Evolutionary conservation across 495 filamentous ascomycete genomes (phyloP).

Genomic region (Hypomontagnella submonticulosa): DNA sequence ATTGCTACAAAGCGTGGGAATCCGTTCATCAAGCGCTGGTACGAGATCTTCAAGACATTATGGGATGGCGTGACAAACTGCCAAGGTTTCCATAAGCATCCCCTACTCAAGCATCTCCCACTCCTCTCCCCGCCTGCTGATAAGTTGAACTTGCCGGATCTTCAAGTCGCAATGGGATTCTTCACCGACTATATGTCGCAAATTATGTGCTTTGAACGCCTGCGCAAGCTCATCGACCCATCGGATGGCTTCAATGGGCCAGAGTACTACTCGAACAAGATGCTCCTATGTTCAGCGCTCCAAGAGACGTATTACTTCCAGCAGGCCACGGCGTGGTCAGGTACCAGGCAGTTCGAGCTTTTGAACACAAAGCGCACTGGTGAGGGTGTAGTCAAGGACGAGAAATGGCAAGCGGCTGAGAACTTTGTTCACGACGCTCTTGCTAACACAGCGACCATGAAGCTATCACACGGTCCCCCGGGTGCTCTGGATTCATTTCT

Average conservation of each 20-base stretch:
- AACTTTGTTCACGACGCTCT: constrained; percentile 44
- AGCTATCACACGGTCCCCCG: constrained; percentile 44
- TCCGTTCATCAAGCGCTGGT: constrained; percentile 54
- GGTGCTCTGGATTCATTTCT: constrained; percentile 41
- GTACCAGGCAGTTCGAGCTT: constrained; percentile 44
- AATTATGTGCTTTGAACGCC: constrained; percentile 45
- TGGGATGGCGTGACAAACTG: constrained; percentile 50
- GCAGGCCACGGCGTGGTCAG: constrained; percentile 41
- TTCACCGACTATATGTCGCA: constrained; percentile 48
- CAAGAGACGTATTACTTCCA: constrained; percentile 45
- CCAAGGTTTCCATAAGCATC: constrained; percentile 48
- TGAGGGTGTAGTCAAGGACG: constrained; percentile 33
- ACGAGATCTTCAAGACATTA: constrained; percentile 50
- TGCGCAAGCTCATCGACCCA: constrained; percentile 47
- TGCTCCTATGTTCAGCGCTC: constrained; percentile 34
- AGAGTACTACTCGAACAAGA: constrained; percentile 44
- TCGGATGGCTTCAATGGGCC: constrained; percentile 47
- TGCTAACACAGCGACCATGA: constrained; percentile 46
- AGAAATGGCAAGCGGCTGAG: constrained; percentile 45
- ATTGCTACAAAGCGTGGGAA: constrained; percentile 52
- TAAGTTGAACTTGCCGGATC: constrained; percentile 37
- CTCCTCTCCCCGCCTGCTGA: constrained; percentile 36
- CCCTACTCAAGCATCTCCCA: constrained; percentile 50
- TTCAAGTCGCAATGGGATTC: constrained; percentile 37
- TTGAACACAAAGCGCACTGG: constrained; percentile 39